phyloP scores from a whole-genome alignment of 768 basidiomycete species.

The Rossbeevera mucosa region DNA sequence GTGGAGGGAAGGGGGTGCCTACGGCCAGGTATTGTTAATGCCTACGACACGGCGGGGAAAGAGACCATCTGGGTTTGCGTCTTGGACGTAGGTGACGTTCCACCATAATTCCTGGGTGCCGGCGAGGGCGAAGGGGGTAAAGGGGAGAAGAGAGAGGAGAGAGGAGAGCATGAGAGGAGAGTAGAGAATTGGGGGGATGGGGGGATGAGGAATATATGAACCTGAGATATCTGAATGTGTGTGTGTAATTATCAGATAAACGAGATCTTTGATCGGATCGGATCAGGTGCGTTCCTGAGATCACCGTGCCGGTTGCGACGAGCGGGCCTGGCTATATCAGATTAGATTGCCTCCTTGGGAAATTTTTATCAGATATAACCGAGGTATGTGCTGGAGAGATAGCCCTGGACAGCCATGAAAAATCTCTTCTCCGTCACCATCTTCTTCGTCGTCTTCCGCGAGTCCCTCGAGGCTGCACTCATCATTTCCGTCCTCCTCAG shows the following conservation, averaged over 20 bases:
- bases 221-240: background rate
- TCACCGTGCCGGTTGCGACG: background rate
- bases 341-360: background rate
- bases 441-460: constrained; percentile 95
- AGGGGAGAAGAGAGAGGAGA: constrained; percentile 13
- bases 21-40: constrained; percentile 94
- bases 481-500: constrained; percentile 90
- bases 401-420: constrained; percentile 1
- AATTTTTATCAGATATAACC: constrained; percentile 6
- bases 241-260: constrained; percentile 8
- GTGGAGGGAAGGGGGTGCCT: constrained; percentile 29
- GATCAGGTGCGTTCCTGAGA: background rate
- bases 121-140: constrained; percentile 44
- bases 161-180: background rate
- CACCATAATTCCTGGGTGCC: constrained; percentile 77
- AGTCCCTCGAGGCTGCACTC: constrained; percentile 89
- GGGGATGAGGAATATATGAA: background rate
- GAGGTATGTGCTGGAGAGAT: background rate
- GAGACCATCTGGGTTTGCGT: constrained; percentile 83
- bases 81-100: constrained; percentile 82
- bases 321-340: too few relatives aligned
- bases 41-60: constrained; percentile 74
- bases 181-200: background rate
- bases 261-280: background rate
- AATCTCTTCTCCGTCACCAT: constrained; percentile 86